Base-by-base conservation (phyloP, 1,284 basidiomycete species). In the Malassezia pachydermatis region DNA sequence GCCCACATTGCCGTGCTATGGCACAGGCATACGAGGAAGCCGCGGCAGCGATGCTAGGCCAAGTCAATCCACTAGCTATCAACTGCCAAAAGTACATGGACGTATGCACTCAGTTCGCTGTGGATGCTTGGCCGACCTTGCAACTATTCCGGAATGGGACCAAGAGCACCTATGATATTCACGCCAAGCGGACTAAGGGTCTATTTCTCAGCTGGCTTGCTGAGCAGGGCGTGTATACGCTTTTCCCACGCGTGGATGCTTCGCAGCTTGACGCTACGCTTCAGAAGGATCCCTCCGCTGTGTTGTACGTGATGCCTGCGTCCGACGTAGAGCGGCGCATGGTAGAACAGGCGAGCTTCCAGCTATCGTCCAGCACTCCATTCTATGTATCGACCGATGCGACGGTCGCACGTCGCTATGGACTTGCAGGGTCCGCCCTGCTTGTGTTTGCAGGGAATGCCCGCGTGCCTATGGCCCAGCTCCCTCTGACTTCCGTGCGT, bases 1-100 rank as follows among this genome's bases (percentile, higher is more conserved):
- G 68, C 39, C 68, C 67, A 9, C 68, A 70, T 44, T 70, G 68
- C 55, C 52, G 57, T 20, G 60, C 63, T 19, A 70, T 70, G 68
- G 63, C 60, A 0, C 35, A 47, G 2, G 59, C 62, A 5, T 70
- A 54, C 48, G 49, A 55, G 39, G 37, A 59, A 35, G 51, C 67
- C 10, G 61, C 57, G 23, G 29, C 32, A 2, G 51, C 56, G 3
- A 58, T 70, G 35, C 58, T 61, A 23, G 63, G 57, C 29, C 48
- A 58, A 23, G 58, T 70, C 40, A 70, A 67, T 41, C 60, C 59
- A 5, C 35, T 71, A 33, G 65, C 67, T 30, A 59, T 71, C 9
- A 57, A 70, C 49, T 71, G 68, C 47, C 58, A 62, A 23, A 58
- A 54, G 33, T 54, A 63, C 43, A 41, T 34, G 11, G 53, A 45